Conservation (phyloP, 1,284 basidiomycete genomes). For the Somion occarium region DNA sequence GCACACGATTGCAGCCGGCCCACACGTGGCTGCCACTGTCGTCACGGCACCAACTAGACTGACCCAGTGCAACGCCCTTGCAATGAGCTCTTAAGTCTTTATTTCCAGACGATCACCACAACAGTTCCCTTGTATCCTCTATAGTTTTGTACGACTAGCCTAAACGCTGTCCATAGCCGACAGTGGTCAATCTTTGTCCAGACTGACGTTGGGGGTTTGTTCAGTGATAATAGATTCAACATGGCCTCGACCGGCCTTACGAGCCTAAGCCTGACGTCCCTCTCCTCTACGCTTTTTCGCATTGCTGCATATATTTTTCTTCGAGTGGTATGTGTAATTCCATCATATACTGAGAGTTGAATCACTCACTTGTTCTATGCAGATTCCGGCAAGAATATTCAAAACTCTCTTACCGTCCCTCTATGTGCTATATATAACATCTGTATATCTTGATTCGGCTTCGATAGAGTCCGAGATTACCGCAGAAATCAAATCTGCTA, state of each 20-base stretch:
- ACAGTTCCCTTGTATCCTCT: too few relatives aligned
- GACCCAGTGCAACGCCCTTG: too few relatives aligned
- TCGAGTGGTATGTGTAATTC: constrained; percentile 12
- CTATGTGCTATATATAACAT: constrained; percentile 13
- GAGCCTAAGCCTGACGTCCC: constrained; percentile 3
- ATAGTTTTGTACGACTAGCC: too few relatives aligned
- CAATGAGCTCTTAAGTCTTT: too few relatives aligned
- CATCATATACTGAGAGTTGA: not conserved
- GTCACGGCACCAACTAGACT: too few relatives aligned
- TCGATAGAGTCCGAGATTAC: not conserved
- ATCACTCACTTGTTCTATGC: not conserved
- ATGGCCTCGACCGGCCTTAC: not conserved
- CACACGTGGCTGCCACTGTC: too few relatives aligned
- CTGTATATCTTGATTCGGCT: constrained; percentile 5
- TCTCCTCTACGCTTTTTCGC: constrained; percentile 14
- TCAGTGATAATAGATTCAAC: too few relatives aligned
- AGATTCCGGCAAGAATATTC: constrained; percentile 11
- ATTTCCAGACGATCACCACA: too few relatives aligned
- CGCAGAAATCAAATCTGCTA: not conserved
- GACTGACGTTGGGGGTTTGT: too few relatives aligned
- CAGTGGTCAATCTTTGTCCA: too few relatives aligned
- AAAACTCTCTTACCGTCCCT: constrained; percentile 9
- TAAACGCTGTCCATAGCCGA: too few relatives aligned
- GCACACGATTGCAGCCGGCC: too few relatives aligned
- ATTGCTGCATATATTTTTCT: constrained; percentile 14